Percentiles rank a stretch among this genome's conserved stretches.
These are phyloP conservation scores for Exsudoporus frostii DNA, from an alignment of 768 basidiomycete genomes.

Conservation along the genomic window DNA sequence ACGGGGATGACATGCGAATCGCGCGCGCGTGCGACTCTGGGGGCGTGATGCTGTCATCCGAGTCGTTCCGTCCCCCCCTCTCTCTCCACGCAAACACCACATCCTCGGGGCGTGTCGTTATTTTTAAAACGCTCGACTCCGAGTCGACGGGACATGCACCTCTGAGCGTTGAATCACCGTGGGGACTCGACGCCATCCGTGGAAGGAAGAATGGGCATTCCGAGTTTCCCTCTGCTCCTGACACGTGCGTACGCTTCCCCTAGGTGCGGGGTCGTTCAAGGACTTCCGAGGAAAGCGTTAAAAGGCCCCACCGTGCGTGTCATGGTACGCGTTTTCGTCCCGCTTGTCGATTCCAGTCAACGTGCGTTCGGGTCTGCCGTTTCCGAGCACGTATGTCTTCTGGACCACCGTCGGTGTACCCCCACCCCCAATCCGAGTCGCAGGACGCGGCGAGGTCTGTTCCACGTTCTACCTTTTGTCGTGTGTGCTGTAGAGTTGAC, in stretches of 20 bases:
- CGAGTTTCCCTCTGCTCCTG: slow-evolving; percentile 9
- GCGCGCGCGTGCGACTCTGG: slow-evolving; percentile 11
- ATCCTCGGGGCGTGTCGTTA: not conserved
- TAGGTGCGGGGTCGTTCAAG: not conserved
- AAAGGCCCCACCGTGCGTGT: not conserved
- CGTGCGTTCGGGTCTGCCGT: not conserved
- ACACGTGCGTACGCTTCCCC: slow-evolving; percentile 1
- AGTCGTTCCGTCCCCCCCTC: not conserved
- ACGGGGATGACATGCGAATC: slow-evolving; percentile 1
- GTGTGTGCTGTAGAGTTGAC: not conserved
- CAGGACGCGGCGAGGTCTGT: slow-evolving; percentile 5
- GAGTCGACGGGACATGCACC: no score
- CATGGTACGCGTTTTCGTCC: not conserved
- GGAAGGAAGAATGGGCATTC: slow-evolving; percentile 3
- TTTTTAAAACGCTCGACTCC: not conserved
- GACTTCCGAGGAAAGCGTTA: slow-evolving; percentile 2
- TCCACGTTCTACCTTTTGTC: not conserved
- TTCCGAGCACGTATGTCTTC: slow-evolving; percentile 4
- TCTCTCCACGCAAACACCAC: not conserved
- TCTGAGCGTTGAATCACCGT: not conserved
- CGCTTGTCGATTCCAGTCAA: not conserved
- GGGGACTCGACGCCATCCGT: not conserved
- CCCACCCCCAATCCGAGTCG: not conserved
- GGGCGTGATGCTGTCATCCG: not conserved
- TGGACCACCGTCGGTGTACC: not conserved